Evolutionary conservation across 495 filamentous ascomycete genomes (phyloP).

Genomic region (Aspergillus ellipticus): DNA sequence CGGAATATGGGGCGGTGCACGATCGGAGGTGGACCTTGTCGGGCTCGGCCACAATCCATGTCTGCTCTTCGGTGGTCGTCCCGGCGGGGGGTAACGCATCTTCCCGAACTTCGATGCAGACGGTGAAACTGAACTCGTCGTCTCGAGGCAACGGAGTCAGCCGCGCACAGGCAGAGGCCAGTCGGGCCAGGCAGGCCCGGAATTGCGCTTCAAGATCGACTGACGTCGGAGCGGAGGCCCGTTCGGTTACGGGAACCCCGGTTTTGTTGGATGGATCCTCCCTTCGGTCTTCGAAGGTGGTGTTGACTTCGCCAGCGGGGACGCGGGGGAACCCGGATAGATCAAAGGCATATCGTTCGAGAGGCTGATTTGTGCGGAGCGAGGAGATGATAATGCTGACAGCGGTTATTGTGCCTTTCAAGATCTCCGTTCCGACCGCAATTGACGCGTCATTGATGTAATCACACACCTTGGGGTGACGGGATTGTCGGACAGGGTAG

Average conservation of each 20-base stretch:
- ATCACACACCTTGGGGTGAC: slow-evolving; percentile 85
- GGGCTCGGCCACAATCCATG: slow-evolving; percentile 53
- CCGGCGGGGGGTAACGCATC: slow-evolving; percentile 72
- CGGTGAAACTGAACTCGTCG: slow-evolving; percentile 73
- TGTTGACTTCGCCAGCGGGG: slow-evolving; percentile 46
- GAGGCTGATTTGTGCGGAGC: slow-evolving; percentile 45
- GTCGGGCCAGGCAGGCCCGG: slow-evolving; percentile 51
- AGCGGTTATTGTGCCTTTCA: slow-evolving; percentile 63
- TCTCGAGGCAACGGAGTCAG: slow-evolving; percentile 64
- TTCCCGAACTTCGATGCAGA: slow-evolving; percentile 79
- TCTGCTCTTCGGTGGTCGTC: slow-evolving; percentile 49
- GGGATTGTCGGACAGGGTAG: slow-evolving; percentile 80
- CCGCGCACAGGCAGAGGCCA: slow-evolving; percentile 52
- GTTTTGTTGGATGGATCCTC: slow-evolving; percentile 43
- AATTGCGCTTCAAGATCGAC: slow-evolving; percentile 72
- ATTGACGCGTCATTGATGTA: slow-evolving; percentile 85
- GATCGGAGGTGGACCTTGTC: slow-evolving; percentile 44
- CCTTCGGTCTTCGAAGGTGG: slow-evolving; percentile 49
- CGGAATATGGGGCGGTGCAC: slow-evolving; percentile 44
- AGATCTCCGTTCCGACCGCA: slow-evolving; percentile 70
- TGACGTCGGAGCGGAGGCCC: slow-evolving; percentile 32
- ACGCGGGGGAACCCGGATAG: slow-evolving; percentile 69
- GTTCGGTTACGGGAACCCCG: slow-evolving; percentile 33
- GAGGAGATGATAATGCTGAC: slow-evolving; percentile 76
- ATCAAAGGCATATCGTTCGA: slow-evolving; percentile 89